These are phyloP conservation scores for Verticillium zaregamsianum DNA, from an alignment of 2,329 filamentous ascomycete genomes.

Conservation along the genomic window DNA sequence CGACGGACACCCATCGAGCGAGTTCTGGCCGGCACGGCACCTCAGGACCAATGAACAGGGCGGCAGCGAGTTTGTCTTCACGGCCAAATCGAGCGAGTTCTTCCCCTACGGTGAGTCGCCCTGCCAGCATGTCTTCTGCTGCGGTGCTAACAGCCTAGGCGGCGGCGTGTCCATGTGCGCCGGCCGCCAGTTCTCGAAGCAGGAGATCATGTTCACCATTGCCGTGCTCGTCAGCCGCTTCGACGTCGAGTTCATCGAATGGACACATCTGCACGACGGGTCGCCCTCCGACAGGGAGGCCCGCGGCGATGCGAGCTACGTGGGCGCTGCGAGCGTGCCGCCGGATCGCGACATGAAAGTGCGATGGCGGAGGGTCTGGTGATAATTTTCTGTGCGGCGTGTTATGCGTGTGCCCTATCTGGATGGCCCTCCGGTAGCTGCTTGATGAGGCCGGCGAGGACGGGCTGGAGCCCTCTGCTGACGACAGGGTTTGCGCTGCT, in stretches of 20 bases:
- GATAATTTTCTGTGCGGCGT: background rate
- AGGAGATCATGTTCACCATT: conserved; percentile 29
- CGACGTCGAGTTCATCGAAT: conserved; percentile 24
- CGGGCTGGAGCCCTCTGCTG: conserved; percentile 15
- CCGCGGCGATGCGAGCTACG: conserved; percentile 6
- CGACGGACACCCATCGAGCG: conserved; percentile 2
- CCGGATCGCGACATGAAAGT: conserved; percentile 10
- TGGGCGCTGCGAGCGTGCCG: conserved; percentile 8
- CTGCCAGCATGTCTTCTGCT: background rate
- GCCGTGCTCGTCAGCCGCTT: conserved; percentile 24
- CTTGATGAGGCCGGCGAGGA: conserved; percentile 19
- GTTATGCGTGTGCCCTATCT: background rate
- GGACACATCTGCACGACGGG: conserved; percentile 5
- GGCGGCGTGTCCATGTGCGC: conserved; percentile 31
- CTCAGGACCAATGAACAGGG: conserved; percentile 1
- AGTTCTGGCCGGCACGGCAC: conserved; percentile 15
- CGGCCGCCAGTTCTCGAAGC: conserved; percentile 34
- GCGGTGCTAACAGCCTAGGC: conserved; percentile 11
- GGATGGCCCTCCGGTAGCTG: conserved; percentile 14
- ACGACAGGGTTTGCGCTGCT: conserved; percentile 15
- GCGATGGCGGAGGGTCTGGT: conserved; percentile 2
- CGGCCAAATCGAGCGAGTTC: conserved; percentile 6
- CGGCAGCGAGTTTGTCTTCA: conserved; percentile 4
- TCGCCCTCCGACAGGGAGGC: conserved; percentile 3
- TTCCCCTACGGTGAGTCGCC: conserved; percentile 6